Conservation (phyloP, 2,329 filamentous ascomycete genomes). For the Colletotrichum tabaci region DNA sequence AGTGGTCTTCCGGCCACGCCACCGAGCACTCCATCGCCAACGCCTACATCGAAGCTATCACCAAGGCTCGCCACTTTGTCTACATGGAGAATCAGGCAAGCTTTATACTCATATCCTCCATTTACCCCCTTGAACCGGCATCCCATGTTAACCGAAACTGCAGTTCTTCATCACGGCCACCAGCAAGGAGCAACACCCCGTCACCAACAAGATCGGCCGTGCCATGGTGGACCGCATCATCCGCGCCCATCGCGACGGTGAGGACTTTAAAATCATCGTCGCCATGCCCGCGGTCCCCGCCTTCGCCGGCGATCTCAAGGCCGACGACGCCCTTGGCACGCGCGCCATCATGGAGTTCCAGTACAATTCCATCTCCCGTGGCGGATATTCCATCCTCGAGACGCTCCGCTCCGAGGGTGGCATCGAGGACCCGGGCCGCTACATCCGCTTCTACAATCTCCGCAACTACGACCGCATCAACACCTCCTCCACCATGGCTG, state of each 20-base stretch:
- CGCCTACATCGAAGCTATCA: conserved; percentile 83
- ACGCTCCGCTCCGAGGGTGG: conserved; percentile 76
- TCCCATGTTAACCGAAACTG: neutral
- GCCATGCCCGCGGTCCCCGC: conserved; percentile 86
- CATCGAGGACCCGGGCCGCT: conserved; percentile 76
- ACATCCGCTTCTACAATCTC: conserved; percentile 89
- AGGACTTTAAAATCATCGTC: conserved; percentile 82
- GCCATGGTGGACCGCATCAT: conserved; percentile 85
- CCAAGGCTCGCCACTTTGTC: conserved; percentile 78
- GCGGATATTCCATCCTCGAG: conserved; percentile 84
- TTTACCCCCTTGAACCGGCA: conserved; percentile 20
- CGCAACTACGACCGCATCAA: conserved; percentile 90
- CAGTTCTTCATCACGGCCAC: conserved; percentile 92
- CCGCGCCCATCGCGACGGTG: conserved; percentile 74
- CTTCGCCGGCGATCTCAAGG: conserved; percentile 85
- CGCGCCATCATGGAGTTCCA: conserved; percentile 92
- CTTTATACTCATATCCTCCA: neutral
- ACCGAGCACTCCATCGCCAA: conserved; percentile 86
- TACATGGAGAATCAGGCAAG: conserved; percentile 83
- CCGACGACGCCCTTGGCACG: conserved; percentile 81
- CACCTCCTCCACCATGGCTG: conserved; percentile 72
- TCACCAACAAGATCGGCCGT: conserved; percentile 83
- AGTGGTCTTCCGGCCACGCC: conserved; percentile 67
- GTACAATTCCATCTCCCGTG: conserved; percentile 84
- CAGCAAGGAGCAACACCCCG: conserved; percentile 76